phyloP scores from a whole-genome alignment of 192 early-diverging fungal species.

The Jimgerdemannia lactiflua region DNA sequence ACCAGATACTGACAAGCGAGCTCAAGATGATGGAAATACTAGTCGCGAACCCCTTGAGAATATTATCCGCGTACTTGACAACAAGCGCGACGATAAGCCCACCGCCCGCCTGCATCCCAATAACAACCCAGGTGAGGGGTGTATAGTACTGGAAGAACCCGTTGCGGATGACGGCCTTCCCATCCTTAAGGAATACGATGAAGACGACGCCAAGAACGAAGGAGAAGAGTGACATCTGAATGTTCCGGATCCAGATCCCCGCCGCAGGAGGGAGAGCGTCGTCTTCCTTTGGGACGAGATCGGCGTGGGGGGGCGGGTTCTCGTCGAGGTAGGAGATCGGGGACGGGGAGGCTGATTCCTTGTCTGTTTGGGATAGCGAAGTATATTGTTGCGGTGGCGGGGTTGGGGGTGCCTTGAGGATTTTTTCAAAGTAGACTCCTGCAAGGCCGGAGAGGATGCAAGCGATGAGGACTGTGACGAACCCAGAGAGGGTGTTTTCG shows the following conservation, averaged over 20 bases:
- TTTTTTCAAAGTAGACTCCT: slow-evolving; percentile 99
- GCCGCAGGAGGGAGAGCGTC: slow-evolving; percentile 9
- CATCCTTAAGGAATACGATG: slow-evolving; percentile 79
- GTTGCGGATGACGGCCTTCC: slow-evolving; percentile 52
- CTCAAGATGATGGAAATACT: slow-evolving; percentile 95
- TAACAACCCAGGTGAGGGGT: slow-evolving; percentile 75
- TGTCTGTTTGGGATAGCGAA: slow-evolving; percentile 7
- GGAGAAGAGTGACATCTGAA: slow-evolving; percentile 89
- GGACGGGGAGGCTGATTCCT: background rate
- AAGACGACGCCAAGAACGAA: slow-evolving; percentile 75
- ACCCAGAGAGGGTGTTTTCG: slow-evolving; percentile 26
- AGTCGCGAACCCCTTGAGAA: slow-evolving; percentile 99
- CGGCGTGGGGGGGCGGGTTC: background rate
- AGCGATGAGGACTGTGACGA: slow-evolving; percentile 75
- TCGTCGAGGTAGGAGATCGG: background rate
- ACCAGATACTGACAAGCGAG: slow-evolving; percentile 73
- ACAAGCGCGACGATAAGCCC: slow-evolving; percentile 95
- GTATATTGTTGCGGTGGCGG: slow-evolving; percentile 15
- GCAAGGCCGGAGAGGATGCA: slow-evolving; percentile 92
- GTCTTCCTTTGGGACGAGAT: slow-evolving; percentile 3
- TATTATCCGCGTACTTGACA: slow-evolving; percentile 98
- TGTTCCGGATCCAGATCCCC: slow-evolving; percentile 85
- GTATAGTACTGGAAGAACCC: slow-evolving; percentile 96
- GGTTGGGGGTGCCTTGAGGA: slow-evolving; percentile 72
- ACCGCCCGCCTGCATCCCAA: slow-evolving; percentile 85